phyloP scores from a whole-genome alignment of 495 filamentous ascomycete species.

The Hamigera avellanea region DNA sequence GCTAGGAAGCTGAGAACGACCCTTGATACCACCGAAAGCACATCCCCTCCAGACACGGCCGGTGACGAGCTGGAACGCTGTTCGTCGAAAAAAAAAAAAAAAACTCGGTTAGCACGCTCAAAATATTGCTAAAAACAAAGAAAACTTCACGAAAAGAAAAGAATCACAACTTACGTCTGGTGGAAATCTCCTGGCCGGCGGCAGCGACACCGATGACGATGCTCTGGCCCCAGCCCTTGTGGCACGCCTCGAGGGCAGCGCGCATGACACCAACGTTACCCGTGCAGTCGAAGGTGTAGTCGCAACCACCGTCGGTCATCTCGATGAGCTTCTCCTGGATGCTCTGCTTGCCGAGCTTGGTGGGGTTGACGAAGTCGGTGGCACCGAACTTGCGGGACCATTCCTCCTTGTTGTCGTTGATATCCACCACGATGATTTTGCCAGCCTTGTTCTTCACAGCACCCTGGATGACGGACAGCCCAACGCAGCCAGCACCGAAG shows the following conservation, averaged over 20 bases:
- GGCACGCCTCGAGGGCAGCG: slow-evolving; percentile 90
- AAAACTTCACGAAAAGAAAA: too few relatives aligned
- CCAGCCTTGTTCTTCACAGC: slow-evolving; percentile 77
- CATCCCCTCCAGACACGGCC: slow-evolving; percentile 97
- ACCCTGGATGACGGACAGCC: slow-evolving; percentile 88
- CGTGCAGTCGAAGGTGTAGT: slow-evolving; percentile 99
- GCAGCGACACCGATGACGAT: slow-evolving; percentile 97
- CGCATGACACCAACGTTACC: slow-evolving; percentile 96
- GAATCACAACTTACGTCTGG: slow-evolving; percentile 62
- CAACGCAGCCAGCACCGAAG: slow-evolving; percentile 94
- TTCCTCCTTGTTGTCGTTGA: slow-evolving; percentile 83
- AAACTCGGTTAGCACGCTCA: too few relatives aligned
- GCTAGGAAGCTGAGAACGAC: slow-evolving; percentile 78
- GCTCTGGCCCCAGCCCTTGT: slow-evolving; percentile 98
- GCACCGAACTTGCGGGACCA: slow-evolving; percentile 93
- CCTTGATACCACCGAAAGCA: slow-evolving; percentile 97
- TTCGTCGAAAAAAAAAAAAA: slow-evolving; percentile 6
- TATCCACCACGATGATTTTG: slow-evolving; percentile 91
- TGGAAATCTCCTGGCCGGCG: slow-evolving; percentile 93
- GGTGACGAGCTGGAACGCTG: slow-evolving; percentile 97
- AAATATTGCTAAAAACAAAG: too few relatives aligned
- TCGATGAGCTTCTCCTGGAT: slow-evolving; percentile 88
- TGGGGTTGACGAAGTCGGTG: slow-evolving; percentile 94
- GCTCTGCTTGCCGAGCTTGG: slow-evolving; percentile 59
- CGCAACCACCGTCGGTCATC: slow-evolving; percentile 97